Percentiles rank a stretch among this genome's conserved stretches.
Conservation (phyloP, 768 basidiomycete genomes). For the Lentinula detonsa region DNA sequence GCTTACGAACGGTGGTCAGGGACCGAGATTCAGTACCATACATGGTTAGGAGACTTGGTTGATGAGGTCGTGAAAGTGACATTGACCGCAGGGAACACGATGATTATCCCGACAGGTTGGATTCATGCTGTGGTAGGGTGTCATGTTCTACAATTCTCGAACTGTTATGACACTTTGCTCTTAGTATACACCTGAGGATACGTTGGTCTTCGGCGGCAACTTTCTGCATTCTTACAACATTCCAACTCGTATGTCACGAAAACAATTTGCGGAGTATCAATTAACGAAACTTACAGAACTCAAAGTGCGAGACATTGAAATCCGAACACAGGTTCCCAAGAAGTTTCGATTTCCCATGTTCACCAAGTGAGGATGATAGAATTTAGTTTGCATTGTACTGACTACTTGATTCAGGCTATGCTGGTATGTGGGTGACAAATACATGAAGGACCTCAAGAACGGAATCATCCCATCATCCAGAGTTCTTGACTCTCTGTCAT, state of each 20-base stretch:
- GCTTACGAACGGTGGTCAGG: conserved; percentile 95
- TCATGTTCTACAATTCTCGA: not conserved
- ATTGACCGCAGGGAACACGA: conserved; percentile 71
- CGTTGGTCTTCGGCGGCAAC: conserved; percentile 96
- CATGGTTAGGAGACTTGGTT: conserved; percentile 91
- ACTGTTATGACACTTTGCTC: not conserved
- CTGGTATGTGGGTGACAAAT: conserved; percentile 87
- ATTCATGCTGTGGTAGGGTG: conserved; percentile 90
- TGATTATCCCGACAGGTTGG: conserved; percentile 96
- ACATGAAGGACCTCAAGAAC: conserved; percentile 63
- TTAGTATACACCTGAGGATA: conserved; percentile 87
- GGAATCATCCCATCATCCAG: conserved; percentile 34
- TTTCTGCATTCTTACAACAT: conserved; percentile 93
- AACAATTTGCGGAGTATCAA: not conserved
- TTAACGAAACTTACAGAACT: conserved; percentile 50
- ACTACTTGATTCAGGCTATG: conserved; percentile 49
- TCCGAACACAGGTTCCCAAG: conserved; percentile 86
- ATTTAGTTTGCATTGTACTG: not conserved
- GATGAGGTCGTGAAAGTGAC: conserved; percentile 88
- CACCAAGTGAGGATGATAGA: conserved; percentile 41
- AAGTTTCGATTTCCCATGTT: conserved; percentile 87
- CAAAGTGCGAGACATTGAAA: conserved; percentile 86
- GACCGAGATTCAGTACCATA: conserved; percentile 78
- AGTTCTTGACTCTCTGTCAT: conserved; percentile 63
- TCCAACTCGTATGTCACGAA: conserved; percentile 59